Evolutionary conservation across 768 basidiomycete species (phyloP).

Genomic region (Mycena alexandri): DNA sequence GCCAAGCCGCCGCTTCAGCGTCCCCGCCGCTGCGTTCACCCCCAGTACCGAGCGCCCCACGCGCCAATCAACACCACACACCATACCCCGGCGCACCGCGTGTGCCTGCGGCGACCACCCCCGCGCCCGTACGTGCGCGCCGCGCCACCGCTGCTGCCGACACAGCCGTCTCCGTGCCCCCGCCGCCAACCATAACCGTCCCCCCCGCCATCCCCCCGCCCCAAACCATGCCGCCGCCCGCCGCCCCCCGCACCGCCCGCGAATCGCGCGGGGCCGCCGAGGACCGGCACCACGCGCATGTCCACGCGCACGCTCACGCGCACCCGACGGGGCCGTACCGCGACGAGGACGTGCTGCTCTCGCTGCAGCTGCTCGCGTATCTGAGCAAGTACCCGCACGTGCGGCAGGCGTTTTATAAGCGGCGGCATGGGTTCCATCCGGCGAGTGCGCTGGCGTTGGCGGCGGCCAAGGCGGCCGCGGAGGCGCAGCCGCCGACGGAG

Average conservation of each 20-base stretch:
- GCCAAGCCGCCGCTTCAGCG: conserved; percentile 42
- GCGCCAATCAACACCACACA: conserved; percentile 40
- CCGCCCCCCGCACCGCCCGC: conserved; percentile 29
- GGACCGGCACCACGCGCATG: conserved; percentile 47
- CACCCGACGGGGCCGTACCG: conserved; percentile 75
- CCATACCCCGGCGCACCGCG: conserved; percentile 82
- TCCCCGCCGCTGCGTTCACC: conserved; percentile 49
- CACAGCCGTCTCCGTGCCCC: conserved; percentile 46
- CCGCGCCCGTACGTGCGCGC: conserved; percentile 20
- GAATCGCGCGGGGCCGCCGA: conserved; percentile 35
- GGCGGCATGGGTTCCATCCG: conserved; percentile 84
- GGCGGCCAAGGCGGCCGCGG: conserved; percentile 39
- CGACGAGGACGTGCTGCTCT: conserved; percentile 93
- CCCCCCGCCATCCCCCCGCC: conserved; percentile 41
- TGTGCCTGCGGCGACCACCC: conserved; percentile 58
- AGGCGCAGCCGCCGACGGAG: conserved; percentile 15
- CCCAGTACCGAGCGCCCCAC: conserved; percentile 45
- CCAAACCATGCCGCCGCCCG: conserved; percentile 36
- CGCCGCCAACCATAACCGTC: conserved; percentile 35
- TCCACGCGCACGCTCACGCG: conserved; percentile 46
- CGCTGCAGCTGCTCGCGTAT: conserved; percentile 94
- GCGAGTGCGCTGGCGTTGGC: conserved; percentile 60
- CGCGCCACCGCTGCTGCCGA: conserved; percentile 26
- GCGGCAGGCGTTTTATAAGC: conserved; percentile 94
- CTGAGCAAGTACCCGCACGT: conserved; percentile 98